phyloP scores from a whole-genome alignment of 768 basidiomycete genomes.

The Lactarius sanguifluus region DNA sequence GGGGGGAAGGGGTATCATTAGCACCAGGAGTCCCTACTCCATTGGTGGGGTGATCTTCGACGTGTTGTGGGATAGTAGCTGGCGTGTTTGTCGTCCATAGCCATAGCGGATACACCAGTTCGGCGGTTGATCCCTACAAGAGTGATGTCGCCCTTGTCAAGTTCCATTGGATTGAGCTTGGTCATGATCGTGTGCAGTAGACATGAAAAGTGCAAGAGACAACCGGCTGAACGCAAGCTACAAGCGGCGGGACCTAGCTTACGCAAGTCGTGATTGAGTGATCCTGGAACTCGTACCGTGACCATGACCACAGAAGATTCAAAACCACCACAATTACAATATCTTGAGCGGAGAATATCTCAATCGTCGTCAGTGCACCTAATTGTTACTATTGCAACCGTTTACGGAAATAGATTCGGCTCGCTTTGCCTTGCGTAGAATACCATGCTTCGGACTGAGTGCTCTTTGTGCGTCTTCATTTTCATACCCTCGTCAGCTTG shows the following conservation, averaged over 20 bases:
- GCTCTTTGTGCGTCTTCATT: slow-evolving; percentile 37
- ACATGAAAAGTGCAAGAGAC: slow-evolving; percentile 17
- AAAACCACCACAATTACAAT: background rate
- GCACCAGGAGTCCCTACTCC: background rate
- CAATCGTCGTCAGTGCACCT: slow-evolving; percentile 29
- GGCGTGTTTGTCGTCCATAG: background rate
- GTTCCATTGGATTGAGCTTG: slow-evolving; percentile 9
- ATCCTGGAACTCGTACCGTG: background rate
- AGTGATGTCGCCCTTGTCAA: background rate
- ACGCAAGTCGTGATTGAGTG: slow-evolving; percentile 6
- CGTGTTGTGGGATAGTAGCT: background rate
- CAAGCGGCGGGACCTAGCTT: slow-evolving; percentile 7
- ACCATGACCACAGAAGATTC: slow-evolving; percentile 4
- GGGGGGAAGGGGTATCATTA: background rate
- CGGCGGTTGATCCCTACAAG: background rate
- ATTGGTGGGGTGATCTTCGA: slow-evolving; percentile 3
- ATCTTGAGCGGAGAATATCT: slow-evolving; percentile 21
- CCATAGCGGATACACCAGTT: slow-evolving; percentile 4
- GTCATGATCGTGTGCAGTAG: slow-evolving; percentile 11
- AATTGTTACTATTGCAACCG: background rate
- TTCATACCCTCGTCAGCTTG: background rate
- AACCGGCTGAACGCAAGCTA: background rate
- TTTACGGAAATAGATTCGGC: background rate
- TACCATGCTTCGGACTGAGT: slow-evolving; percentile 36
- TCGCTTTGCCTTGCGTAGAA: slow-evolving; percentile 18